These are phyloP conservation scores for Volvariella surrecta DNA, from an alignment of 1,284 basidiomycete genomes.

Conservation along the genomic window DNA sequence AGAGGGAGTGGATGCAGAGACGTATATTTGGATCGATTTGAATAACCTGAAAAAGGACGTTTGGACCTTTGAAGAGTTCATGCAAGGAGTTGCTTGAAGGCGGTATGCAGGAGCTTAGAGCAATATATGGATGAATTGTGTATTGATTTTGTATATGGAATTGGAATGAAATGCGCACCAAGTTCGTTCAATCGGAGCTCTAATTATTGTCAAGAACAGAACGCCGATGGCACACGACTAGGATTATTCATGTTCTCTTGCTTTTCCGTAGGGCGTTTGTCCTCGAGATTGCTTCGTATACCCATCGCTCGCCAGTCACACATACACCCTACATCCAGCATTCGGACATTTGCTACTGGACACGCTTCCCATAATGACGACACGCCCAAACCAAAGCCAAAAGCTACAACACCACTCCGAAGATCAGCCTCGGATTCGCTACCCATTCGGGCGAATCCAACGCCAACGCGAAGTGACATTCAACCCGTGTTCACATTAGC, in stretches of 20 bases:
- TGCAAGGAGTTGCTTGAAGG: slow-evolving; percentile 59
- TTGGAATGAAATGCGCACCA: too few relatives aligned
- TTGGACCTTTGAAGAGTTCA: slow-evolving; percentile 75
- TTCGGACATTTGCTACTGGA: neutral
- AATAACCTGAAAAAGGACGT: slow-evolving; percentile 43
- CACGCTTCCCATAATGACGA: slow-evolving; percentile 17
- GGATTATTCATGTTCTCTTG: too few relatives aligned
- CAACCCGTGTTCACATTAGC: slow-evolving; percentile 67
- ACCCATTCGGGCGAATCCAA: slow-evolving; percentile 71
- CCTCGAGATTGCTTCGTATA: too few relatives aligned
- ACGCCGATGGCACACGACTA: too few relatives aligned
- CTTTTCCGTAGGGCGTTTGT: too few relatives aligned
- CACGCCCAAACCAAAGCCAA: slow-evolving; percentile 52
- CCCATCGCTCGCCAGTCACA: too few relatives aligned
- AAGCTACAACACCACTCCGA: slow-evolving; percentile 66
- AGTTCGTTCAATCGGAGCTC: too few relatives aligned
- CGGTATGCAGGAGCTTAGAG: slow-evolving; percentile 69
- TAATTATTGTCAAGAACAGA: too few relatives aligned
- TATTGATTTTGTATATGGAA: too few relatives aligned
- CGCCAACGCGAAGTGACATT: slow-evolving; percentile 68
- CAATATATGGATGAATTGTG: too few relatives aligned
- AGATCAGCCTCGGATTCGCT: slow-evolving; percentile 71
- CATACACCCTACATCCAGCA: neutral
- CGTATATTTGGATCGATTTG: slow-evolving; percentile 61
- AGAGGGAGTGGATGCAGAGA: slow-evolving; percentile 42